Percentiles rank a stretch among this genome's conserved stretches.
These are phyloP conservation scores for Penicillium occitanis DNA, from an alignment of 2,329 filamentous ascomycete species.

Conservation along the genomic window DNA sequence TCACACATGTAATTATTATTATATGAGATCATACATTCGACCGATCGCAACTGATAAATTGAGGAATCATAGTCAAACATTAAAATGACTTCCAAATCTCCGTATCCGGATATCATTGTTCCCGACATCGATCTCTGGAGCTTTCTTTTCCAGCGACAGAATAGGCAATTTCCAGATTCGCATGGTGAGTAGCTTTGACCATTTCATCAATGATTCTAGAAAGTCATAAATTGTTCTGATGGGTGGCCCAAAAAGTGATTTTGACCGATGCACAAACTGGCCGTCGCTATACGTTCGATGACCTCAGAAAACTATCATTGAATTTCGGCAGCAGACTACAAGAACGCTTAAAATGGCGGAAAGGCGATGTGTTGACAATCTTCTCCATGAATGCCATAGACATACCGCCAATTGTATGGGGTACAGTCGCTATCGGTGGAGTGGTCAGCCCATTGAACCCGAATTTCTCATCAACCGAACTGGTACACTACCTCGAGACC, in stretches of 20 bases:
- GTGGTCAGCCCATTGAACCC: background rate
- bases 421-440: background rate
- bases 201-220: background rate
- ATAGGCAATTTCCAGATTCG: background rate
- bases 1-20: background rate
- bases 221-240: background rate
- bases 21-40: background rate
- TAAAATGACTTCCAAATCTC: background rate
- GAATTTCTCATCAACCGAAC: background rate
- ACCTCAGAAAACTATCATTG: background rate
- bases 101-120: background rate
- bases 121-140: background rate
- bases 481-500: background rate
- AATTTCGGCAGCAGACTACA: background rate
- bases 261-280: background rate
- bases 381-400: background rate
- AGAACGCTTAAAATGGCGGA: background rate
- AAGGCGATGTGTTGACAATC: background rate
- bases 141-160: background rate
- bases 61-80: background rate
- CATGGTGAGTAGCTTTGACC: background rate
- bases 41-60: background rate
- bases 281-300: background rate
- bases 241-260: background rate
- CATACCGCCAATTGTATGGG: background rate